Evolutionary conservation across 257 asterid genomes (phyloP), one percentile per base, ranked within the genome.

Genomic region (Leonotis leonurus): DNA sequence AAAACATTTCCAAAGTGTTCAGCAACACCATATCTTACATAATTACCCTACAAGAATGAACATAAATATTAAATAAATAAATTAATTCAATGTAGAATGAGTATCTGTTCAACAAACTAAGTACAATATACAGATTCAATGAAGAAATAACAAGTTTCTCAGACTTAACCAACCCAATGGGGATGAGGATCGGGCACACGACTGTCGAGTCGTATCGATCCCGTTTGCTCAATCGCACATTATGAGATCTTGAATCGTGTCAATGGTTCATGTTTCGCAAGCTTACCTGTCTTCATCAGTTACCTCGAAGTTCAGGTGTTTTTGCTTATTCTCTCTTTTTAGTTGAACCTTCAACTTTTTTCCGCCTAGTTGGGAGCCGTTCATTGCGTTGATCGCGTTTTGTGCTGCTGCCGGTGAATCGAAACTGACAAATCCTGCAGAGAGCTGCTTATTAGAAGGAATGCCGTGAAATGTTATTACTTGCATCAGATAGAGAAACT

Each of bases 311-410:
- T 80, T 84, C 72, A 55, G 70, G 26, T 73, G 75, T 51, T 50
- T 81, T 64, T 77, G 78, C 71, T 85, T 81, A 64, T 83, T 70
- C 57, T 86, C 96, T 70, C 94, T 73, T 75, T 93, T 93, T 27
- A 89, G 94, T 75, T 89, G 97, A 64, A 93, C 99, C 85, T 89
- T 93, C 88, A 93, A 70, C 72, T 85, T 93, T 70, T 89, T 93
- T 69, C 96, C 88, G 62, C 85, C 97, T 79, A 93, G 80, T 33
- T 78, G 94, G 71, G 65, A 82, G 56, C 99, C 99, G 40, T 93
- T 85, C 99, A 93, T 93, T 78, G 58, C 69, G 72, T 45, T 74
- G 25, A 93, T 93, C 11, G 97, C 99, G 56, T 74, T 66, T 63
- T 93, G 95, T 65, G 99, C 99, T 39, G 94, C 85, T 37, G 68